Evolutionary conservation across 2,329 filamentous ascomycete species (phyloP), one percentile per base, ranked within the genome.

Genomic region (Neofusicoccum laricinum): DNA sequence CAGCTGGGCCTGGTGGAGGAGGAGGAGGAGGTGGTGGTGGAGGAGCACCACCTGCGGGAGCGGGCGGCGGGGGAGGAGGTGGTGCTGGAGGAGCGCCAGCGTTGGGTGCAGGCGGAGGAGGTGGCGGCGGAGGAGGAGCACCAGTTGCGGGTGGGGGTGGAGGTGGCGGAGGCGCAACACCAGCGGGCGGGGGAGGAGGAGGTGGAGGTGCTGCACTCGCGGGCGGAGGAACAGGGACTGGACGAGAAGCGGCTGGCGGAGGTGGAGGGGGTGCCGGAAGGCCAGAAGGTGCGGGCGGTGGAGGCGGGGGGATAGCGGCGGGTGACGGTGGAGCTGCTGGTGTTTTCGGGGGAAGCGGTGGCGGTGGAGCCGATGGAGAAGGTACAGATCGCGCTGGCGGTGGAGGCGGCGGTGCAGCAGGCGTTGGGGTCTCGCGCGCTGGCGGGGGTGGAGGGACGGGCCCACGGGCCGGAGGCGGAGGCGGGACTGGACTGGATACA

Each of bases 401-500:
- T 4, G 80, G 80, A 36, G 80, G 80, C 66, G 92, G 91, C 30
- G 40, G 73, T 71, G 17, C 70, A 66, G 72, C 73, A 34, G 78
- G 77, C 43, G 77, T 69, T 15, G 75, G 69, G 15, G 65, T 64
- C 49, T 78, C 78, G 70, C 80, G 75, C 55, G 49, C 49, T 19
- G 81, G 79, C 25, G 81, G 81, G 5, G 80, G 80, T 25, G 80
- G 80, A 66, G 92, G 91, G 17, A 89, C 86, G 41, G 88, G 82
- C 34, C 86, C 87, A 68, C 91, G 87, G 73, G 84, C 88, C 41
- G 91, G 90, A 25, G 91, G 89, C 57, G 90, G 88, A n/a, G 91
- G 91, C 43, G 91, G 89, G n/a, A 82, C 82, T 15, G 63, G 63
- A n/a, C 11, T 61, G 48, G 83, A 83, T 3, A 84, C 80, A 36